phyloP scores from a whole-genome alignment of 495 filamentous ascomycete genomes.

The Trichocladium uniseriatum region DNA sequence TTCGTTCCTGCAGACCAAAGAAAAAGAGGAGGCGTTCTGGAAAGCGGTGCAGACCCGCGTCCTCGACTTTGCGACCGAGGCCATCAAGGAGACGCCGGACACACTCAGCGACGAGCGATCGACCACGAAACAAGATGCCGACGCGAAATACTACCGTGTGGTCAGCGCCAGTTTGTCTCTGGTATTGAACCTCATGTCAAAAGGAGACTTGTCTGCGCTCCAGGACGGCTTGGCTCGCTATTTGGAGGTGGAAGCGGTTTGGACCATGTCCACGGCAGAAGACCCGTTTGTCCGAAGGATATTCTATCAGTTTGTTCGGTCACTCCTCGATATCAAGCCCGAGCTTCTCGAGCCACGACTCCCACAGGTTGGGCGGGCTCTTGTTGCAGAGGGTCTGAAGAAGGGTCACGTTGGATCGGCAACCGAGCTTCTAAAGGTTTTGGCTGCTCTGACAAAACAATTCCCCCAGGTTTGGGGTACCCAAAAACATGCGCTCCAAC shows the following conservation, averaged over 20 bases:
- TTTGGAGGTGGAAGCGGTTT: constrained; percentile 55
- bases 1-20: constrained; percentile 63
- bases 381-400: constrained; percentile 61
- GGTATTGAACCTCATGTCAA: constrained; percentile 43
- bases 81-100: constrained; percentile 64
- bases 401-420: constrained; percentile 63
- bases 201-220: constrained; percentile 45
- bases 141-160: constrained; percentile 75
- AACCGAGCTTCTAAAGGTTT: constrained; percentile 52
- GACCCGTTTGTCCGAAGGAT: constrained; percentile 66
- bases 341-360: constrained; percentile 43
- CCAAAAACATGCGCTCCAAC: constrained; percentile 55
- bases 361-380: constrained; percentile 49
- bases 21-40: constrained; percentile 68
- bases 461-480: constrained; percentile 64
- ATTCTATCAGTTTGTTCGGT: constrained; percentile 57
- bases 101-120: constrained; percentile 85
- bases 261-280: constrained; percentile 58
- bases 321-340: constrained; percentile 47
- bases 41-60: constrained; percentile 65
- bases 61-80: constrained; percentile 69
- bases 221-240: constrained; percentile 43
- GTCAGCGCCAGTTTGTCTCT: constrained; percentile 55
- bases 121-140: constrained; percentile 71
- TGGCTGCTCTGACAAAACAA: constrained; percentile 51